phyloP scores from a whole-genome alignment of 2,329 filamentous ascomycete genomes.

The Dothidotthia symphoricarpi region DNA sequence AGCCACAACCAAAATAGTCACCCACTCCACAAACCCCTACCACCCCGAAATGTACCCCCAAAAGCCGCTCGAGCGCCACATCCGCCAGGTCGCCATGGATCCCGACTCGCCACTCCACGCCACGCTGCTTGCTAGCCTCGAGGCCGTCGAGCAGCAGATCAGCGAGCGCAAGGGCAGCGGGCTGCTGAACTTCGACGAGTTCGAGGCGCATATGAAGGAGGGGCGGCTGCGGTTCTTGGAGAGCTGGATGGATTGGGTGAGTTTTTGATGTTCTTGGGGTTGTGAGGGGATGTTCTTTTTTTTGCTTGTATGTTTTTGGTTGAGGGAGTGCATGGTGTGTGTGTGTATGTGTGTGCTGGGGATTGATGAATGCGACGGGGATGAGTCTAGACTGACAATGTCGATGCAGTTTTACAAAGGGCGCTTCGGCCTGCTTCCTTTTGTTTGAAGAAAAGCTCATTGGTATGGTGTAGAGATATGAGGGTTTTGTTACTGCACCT shows the following conservation, averaged over 20 bases:
- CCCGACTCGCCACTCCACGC: slow-evolving; percentile 23
- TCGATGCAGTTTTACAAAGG: too few species aligned
- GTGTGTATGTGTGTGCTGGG: too few species aligned
- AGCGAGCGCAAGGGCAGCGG: slow-evolving; percentile 73
- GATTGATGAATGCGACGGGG: too few species aligned
- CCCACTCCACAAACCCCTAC: slow-evolving; percentile 14
- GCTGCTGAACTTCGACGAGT: slow-evolving; percentile 73
- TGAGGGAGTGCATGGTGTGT: too few species aligned
- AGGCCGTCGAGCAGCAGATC: slow-evolving; percentile 67
- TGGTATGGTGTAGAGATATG: too few species aligned
- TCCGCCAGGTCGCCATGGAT: slow-evolving; percentile 22
- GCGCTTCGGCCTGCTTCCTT: too few species aligned
- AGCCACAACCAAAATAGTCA: slow-evolving; percentile 1
- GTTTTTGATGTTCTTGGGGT: slow-evolving; percentile 14
- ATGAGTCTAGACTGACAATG: too few species aligned
- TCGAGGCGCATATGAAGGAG: slow-evolving; percentile 69
- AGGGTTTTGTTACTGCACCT: too few species aligned
- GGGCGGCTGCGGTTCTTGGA: slow-evolving; percentile 71
- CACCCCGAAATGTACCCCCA: slow-evolving; percentile 13
- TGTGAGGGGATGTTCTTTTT: too few species aligned
- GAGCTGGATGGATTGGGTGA: slow-evolving; percentile 82
- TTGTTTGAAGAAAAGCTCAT: too few species aligned
- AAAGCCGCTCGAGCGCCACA: slow-evolving; percentile 14
- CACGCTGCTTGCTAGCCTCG: slow-evolving; percentile 52
- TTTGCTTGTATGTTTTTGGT: too few species aligned